Percentiles rank a stretch among this genome's conserved stretches.
Evolutionary conservation across 2,329 filamentous ascomycete species (phyloP).

Genomic region (Colletotrichum theobromicola): DNA sequence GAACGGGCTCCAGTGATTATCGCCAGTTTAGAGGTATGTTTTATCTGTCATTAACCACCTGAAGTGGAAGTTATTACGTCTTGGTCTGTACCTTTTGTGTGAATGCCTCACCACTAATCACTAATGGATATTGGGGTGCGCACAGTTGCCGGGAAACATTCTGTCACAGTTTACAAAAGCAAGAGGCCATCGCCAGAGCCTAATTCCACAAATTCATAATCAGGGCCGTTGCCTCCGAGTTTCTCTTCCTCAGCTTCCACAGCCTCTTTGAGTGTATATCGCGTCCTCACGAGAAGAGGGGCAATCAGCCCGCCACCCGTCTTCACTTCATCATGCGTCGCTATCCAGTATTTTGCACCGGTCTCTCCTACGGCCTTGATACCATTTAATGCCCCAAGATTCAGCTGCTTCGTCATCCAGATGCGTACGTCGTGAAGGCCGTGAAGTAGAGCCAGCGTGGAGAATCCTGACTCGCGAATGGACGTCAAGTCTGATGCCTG

Average conservation of each 20-base stretch:
- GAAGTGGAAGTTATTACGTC: no score
- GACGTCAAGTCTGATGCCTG: constrained; percentile 42
- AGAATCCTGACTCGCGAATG: constrained; percentile 48
- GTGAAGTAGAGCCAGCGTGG: constrained; percentile 65
- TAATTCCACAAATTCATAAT: constrained; percentile 56
- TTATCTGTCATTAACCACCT: no score
- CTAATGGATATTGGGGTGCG: no score
- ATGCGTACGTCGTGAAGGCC: constrained; percentile 67
- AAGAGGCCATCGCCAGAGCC: constrained; percentile 61
- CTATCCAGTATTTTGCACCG: constrained; percentile 66
- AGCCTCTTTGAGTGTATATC: constrained; percentile 48
- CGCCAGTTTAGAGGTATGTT: no score
- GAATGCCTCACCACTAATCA: no score
- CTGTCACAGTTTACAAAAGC: constrained; percentile 39
- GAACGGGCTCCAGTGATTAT: no score
- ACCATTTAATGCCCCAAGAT: constrained; percentile 68
- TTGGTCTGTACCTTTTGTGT: no score
- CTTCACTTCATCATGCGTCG: constrained; percentile 70
- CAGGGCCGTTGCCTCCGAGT: constrained; percentile 34
- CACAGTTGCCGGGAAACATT: no score
- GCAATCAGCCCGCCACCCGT: constrained; percentile 62
- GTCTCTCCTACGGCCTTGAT: constrained; percentile 58
- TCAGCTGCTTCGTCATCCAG: constrained; percentile 58
- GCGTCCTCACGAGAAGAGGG: constrained; percentile 50
- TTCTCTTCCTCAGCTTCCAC: constrained; percentile 39